phyloP scores from a whole-genome alignment of 192 early-diverging fungal species.

The Gigaspora rosea region DNA sequence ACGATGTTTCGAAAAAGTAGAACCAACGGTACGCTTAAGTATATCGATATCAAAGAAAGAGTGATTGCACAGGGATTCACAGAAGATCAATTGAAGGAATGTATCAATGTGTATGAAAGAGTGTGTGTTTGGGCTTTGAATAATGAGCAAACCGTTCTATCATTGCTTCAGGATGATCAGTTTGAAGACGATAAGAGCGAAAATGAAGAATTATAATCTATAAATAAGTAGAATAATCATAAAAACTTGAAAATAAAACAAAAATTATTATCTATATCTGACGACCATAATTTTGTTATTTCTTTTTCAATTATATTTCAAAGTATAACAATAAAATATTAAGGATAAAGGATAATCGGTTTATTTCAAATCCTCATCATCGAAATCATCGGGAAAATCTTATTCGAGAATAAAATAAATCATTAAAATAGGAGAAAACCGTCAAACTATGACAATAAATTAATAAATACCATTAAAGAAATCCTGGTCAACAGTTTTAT shows the following conservation, averaged over 20 bases:
- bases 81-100: conserved; percentile 73
- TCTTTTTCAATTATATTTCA: too few relatives aligned
- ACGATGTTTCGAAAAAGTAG: conserved; percentile 58
- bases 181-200: too few relatives aligned
- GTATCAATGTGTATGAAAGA: conserved; percentile 72
- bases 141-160: conserved; percentile 46
- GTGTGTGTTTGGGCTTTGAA: conserved; percentile 73
- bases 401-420: neutral
- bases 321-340: too few relatives aligned
- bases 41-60: conserved; percentile 62
- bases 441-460: neutral
- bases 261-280: neutral
- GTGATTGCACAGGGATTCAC: conserved; percentile 77
- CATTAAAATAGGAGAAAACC: neutral
- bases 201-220: too few relatives aligned
- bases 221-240: too few relatives aligned
- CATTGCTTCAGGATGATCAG: too few relatives aligned
- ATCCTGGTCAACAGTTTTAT: conserved; percentile 28
- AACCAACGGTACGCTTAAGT: conserved; percentile 53
- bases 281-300: neutral
- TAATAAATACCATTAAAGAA: conserved; percentile 29
- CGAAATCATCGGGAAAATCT: conserved; percentile 35
- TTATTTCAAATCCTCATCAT: conserved; percentile 36
- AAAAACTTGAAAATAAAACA: too few relatives aligned
- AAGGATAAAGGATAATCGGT: neutral